Evolutionary conservation across 805 yeast genomes (phyloP), one percentile per base, ranked within the genome.

Genomic region (Saitoella complicata): DNA sequence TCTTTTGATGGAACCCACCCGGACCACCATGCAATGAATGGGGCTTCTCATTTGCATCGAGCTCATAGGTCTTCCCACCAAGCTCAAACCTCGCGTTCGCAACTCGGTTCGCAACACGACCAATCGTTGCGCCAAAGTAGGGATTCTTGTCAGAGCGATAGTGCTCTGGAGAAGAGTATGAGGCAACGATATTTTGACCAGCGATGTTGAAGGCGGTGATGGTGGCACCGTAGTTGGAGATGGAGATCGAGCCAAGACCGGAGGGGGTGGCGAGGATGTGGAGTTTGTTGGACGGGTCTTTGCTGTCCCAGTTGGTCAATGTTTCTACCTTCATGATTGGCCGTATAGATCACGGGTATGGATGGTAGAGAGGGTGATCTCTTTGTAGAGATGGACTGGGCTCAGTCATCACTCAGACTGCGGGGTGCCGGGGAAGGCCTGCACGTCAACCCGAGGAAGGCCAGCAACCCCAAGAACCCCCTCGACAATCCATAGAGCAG

Each of bases 51-150:
- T 71, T 73, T 34, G 59, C 53, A 13, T 67, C 63, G 45, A 76
- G 58, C 21, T 61, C 54, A 53, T 65, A 70, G 8, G 57, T 54
- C 43, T 60, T 54, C 5, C 71, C 74, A 34, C 64, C 62, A 21
- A 75, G 47, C 9, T 49, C 43, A 49, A 73, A 65, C 42, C 55
- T 49, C 32, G 74, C 78, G 38, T 63, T 61, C 38, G 57, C 55
- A 42, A 78, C 69, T 46, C 84, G 66, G 57, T 78, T 78, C 44
- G 82, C 82, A 47, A 66, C 70, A 39, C 84, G 66, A 31, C 85
- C 85, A 37, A 76, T 69, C 12, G 80, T 72, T 31, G 81, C 74
- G 35, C 83, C 83, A 46, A 76, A 67, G 55, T 64, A 75, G 12
- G 76, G 74, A 53, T 72, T 69, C 32, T 63, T 55, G 12, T 56